A percentile compares a stretch with the other conserved stretches of the same genome.
Conservation (phyloP, 208 protist genomes). For the Trypanosoma avium region DNA sequence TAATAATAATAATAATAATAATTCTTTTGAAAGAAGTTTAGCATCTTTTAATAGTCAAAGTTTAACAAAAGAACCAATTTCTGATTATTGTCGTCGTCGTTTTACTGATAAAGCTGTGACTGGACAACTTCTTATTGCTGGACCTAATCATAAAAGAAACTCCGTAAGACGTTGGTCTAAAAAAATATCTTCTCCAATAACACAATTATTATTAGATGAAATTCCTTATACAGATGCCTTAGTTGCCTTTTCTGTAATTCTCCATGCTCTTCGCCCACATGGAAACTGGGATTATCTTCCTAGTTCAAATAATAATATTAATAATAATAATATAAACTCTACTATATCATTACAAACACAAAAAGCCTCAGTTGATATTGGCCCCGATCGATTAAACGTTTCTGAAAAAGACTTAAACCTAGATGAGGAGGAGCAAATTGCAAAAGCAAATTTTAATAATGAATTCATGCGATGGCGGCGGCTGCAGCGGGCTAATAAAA, state of each 20-base stretch:
- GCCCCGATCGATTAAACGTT: conserved; percentile 67
- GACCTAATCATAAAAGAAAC: conserved; percentile 84
- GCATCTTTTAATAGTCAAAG: background rate
- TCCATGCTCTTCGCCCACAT: conserved; percentile 67
- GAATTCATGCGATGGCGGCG: conserved; percentile 72
- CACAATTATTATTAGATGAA: conserved; percentile 73
- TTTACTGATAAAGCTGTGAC: conserved; percentile 39
- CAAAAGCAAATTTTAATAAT: conserved; percentile 53
- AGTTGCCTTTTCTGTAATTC: conserved; percentile 61
- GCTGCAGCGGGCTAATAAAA: conserved; percentile 36
- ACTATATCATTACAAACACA: conserved; percentile 49
- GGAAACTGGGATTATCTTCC: conserved; percentile 90
- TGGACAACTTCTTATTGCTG: conserved; percentile 84
- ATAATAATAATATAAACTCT: conserved; percentile 29
- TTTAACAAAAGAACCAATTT: conserved; percentile 23
- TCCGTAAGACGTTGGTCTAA: conserved; percentile 48
- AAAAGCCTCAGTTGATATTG: conserved; percentile 62
- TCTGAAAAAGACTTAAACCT: conserved; percentile 53
- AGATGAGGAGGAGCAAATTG: conserved; percentile 78
- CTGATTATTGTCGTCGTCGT: conserved; percentile 56
- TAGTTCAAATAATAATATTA: conserved; percentile 18
- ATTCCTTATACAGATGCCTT: conserved; percentile 52
- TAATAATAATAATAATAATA: background rate
- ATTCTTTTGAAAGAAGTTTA: background rate
- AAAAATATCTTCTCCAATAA: conserved; percentile 43